Percentiles rank a stretch among this genome's conserved stretches.
These are phyloP conservation scores for Candida adriatica DNA, from an alignment of 805 yeast species.

Conservation along the genomic window DNA sequence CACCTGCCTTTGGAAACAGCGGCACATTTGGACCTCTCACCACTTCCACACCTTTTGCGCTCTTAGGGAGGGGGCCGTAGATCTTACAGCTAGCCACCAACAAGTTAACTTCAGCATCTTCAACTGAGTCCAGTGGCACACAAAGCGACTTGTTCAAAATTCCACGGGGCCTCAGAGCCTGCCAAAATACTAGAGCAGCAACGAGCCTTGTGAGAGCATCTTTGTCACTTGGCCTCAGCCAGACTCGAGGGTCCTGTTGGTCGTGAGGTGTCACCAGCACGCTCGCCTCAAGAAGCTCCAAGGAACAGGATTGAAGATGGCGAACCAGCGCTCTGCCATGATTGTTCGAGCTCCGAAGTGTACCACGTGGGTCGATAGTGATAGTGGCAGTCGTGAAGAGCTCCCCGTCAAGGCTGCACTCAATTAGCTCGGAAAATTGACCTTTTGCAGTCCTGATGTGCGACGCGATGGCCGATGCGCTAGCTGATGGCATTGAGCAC, in stretches of 20 bases:
- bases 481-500: slow-evolving; percentile 6
- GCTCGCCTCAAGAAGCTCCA: slow-evolving; percentile 6
- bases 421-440: slow-evolving; percentile 4
- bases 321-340: slow-evolving; percentile 4
- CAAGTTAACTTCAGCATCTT: slow-evolving; percentile 30
- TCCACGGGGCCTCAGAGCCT: slow-evolving; percentile 43
- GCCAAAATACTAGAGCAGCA: slow-evolving; percentile 49
- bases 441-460: slow-evolving; percentile 7
- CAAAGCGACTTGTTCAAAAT: slow-evolving; percentile 38
- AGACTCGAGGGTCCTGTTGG: slow-evolving; percentile 6
- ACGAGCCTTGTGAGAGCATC: slow-evolving; percentile 35
- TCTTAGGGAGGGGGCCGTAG: slow-evolving; percentile 40
- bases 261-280: slow-evolving; percentile 6
- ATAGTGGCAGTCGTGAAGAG: slow-evolving; percentile 3
- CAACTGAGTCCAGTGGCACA: slow-evolving; percentile 17
- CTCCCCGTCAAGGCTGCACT: slow-evolving; percentile 10
- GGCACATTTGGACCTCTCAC: slow-evolving; percentile 14
- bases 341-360: slow-evolving; percentile 1
- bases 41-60: slow-evolving; percentile 11
- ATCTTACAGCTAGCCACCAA: slow-evolving; percentile 60
- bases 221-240: slow-evolving; percentile 19
- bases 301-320: slow-evolving; percentile 8
- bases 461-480: slow-evolving; percentile 4
- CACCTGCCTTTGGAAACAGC: slow-evolving; percentile 20
- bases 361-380: slow-evolving; percentile 5